phyloP scores from a whole-genome alignment of 371 early-diverging fungal species.

The Funneliformis caledonium region DNA sequence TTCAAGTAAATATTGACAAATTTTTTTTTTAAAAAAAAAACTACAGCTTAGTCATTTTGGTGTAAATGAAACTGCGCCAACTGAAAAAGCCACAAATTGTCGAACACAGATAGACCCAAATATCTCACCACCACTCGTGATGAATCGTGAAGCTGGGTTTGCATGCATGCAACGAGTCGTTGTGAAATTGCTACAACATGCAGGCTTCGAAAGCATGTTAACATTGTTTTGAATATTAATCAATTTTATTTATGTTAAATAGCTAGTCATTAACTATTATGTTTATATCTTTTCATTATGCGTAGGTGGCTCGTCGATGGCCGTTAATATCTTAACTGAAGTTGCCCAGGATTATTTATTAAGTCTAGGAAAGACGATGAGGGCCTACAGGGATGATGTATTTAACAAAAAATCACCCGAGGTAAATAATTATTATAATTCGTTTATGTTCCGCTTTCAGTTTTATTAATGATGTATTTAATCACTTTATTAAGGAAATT shows the following conservation, averaged over 20 bases:
- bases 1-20: neutral
- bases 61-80: neutral
- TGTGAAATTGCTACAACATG: slow-evolving; percentile 76
- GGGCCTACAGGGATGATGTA: slow-evolving; percentile 79
- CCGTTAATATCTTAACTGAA: slow-evolving; percentile 79
- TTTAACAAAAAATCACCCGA: slow-evolving; percentile 73
- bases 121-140: slow-evolving; percentile 58
- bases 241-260: neutral
- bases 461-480: neutral
- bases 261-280: neutral
- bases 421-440: slow-evolving; percentile 50
- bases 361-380: slow-evolving; percentile 83
- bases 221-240: neutral
- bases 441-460: neutral
- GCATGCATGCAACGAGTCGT: slow-evolving; percentile 66
- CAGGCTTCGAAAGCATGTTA: slow-evolving; percentile 80
- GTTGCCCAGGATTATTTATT: slow-evolving; percentile 75
- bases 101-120: slow-evolving; percentile 10
- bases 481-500: slow-evolving; percentile 64
- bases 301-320: slow-evolving; percentile 56
- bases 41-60: slow-evolving; percentile 17
- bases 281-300: neutral
- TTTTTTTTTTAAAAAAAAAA: neutral
- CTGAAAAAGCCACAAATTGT: neutral
- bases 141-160: slow-evolving; percentile 65